A percentile compares a stretch with the other conserved stretches of the same genome.
These are phyloP conservation scores for Suillus hirtellus DNA, from an alignment of 768 basidiomycete genomes.

Conservation along the genomic window DNA sequence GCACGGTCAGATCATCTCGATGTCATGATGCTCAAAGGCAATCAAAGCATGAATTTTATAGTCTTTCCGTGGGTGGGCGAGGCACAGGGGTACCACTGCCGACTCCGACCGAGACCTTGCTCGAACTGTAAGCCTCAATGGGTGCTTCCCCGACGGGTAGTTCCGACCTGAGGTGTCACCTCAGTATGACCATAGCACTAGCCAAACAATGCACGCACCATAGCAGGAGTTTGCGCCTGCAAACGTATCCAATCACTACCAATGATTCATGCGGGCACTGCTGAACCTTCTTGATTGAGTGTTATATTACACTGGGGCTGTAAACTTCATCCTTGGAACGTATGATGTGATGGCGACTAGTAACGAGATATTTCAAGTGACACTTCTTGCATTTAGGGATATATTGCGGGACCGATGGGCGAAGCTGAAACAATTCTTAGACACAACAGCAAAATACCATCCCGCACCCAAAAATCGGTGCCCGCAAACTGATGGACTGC, in stretches of 20 bases:
- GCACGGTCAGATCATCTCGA: background rate
- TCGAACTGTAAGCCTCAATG: background rate
- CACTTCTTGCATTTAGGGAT: background rate
- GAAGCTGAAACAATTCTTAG: background rate
- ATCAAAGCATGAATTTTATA: background rate
- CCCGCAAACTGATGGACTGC: background rate
- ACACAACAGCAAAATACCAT: background rate
- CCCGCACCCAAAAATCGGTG: background rate
- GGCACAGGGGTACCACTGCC: background rate
- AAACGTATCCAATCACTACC: background rate
- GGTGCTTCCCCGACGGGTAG: background rate
- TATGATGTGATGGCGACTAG: conserved; percentile 5
- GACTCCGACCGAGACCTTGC: background rate
- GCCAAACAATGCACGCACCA: conserved; percentile 1
- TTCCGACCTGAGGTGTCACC: conserved; percentile 4
- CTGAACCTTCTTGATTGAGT: background rate
- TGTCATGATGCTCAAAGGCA: background rate
- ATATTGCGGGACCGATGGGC: background rate
- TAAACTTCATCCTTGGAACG: background rate
- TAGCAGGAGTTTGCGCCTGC: background rate
- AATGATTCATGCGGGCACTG: background rate
- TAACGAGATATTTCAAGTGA: background rate
- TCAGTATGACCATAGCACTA: background rate
- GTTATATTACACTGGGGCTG: background rate
- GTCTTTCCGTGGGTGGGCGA: background rate